Percentiles rank a stretch among this genome's conserved stretches.
These are phyloP conservation scores for Aphanomyces invadans DNA, from an alignment of 352 stramenopile species.

Conservation along the genomic window DNA sequence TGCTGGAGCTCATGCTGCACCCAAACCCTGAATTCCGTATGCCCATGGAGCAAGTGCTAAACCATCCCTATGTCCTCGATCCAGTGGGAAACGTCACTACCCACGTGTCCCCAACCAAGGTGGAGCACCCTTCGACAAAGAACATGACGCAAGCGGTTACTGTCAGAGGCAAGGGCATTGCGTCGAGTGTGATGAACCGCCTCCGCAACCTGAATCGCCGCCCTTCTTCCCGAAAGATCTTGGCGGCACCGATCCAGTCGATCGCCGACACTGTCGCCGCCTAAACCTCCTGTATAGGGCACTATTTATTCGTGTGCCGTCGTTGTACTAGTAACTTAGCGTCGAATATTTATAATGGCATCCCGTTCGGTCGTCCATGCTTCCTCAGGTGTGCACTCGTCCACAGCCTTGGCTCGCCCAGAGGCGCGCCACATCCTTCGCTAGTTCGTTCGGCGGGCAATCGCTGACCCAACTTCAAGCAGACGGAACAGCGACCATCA, in stretches of 20 bases:
- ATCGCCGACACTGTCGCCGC: not conserved
- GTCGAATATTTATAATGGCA: not conserved
- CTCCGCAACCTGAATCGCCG: conserved; percentile 3
- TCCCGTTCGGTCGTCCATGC: no score
- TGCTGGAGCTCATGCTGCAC: conserved; percentile 10
- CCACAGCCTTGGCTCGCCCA: no score
- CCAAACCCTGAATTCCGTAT: conserved; percentile 1
- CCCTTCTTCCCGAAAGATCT: conserved; percentile 11
- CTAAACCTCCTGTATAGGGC: not conserved
- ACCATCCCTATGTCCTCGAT: conserved; percentile 12
- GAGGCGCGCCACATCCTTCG: no score
- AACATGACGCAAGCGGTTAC: not conserved
- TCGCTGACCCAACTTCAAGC: no score
- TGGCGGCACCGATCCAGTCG: conserved; percentile 5
- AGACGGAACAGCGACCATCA: no score
- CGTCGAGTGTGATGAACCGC: conserved; percentile 2
- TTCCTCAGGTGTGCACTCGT: no score
- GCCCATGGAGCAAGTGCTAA: not conserved
- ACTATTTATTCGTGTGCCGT: conserved; percentile 6
- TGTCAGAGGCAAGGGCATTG: conserved; percentile 1
- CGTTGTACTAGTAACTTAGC: not conserved
- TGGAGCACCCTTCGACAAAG: not conserved
- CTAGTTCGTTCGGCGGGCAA: no score
- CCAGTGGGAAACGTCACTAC: not conserved
- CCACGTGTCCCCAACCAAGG: not conserved